Evolutionary conservation across 2,329 filamentous ascomycete genomes (phyloP), one percentile per base, ranked within the genome.

Genomic region (Fusarium lateritium): DNA sequence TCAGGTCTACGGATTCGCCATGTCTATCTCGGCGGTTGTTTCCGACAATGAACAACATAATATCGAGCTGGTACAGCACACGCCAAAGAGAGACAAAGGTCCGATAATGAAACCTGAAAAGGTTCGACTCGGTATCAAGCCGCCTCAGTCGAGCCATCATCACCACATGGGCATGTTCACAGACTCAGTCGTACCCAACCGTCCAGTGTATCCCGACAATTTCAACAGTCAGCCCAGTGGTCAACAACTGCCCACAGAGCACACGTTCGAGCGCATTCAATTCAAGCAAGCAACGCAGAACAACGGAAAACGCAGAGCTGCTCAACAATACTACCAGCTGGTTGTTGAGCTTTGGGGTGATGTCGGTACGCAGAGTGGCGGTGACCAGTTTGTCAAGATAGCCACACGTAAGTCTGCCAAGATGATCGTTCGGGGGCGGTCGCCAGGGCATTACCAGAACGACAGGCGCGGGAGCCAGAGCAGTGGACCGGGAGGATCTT

Each of bases 211-310:
- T 68, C 79, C 84, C 2, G 83, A 83, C 62, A 75, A 76, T 53
- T 82, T 83, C 62, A 69, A 63, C 26, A 54, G 69, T 28, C 75
- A 76, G 31, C 57, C 72, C 3, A 66, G 72, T 24, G 72, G 78
- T 34, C 79, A 82, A 69, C 76, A 47, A 76, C 79, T 81, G 17
- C 82, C 84, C 7, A 85, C 82, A 8, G 87, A 89, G 70, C 85
- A 89, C 67, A 88, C 85, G 0, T 98, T 97, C 76, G 94, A 97
- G 76, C 90, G 94, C 13, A 96, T 97, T 52, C 94, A 97, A 74
- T 98, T 97, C 86, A 97, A 97, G 78, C 93, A 93, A 69, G 94
- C 94, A 2, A 97, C 94, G 0, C 93, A 94, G 24, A 98, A 97
- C 81, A 98, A 98, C 71, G 94, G 94, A 46, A 97, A 97, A 79